Evolutionary conservation across 257 asterid genomes (phyloP), one percentile per base, ranked within the genome.

Genomic region (Parsonsia alboflavescens): DNA sequence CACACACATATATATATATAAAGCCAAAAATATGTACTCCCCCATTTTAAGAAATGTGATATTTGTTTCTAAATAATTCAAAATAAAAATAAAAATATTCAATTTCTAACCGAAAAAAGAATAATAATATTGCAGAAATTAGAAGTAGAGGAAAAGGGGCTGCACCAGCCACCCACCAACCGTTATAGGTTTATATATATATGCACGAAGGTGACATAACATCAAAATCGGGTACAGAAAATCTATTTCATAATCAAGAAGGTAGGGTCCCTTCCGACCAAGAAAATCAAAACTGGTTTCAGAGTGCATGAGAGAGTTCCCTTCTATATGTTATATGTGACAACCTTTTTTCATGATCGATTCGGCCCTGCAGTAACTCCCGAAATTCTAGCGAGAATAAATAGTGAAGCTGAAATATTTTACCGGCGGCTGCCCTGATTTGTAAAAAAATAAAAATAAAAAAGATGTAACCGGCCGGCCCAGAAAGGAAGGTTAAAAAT

Each of bases 161-260:
- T 59, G 84, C 59, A 72, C 61, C 62, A 59, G 21, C 30, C 61
- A 24, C 13, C 65, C 15, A 8, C 45, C n/a, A 75, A 68, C 74
- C 45, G 39, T 44, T 69, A 58, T 7, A 44, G 33, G 56, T 24
- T 33, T 33, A 33, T 33, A 33, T 33, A n/a, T n/a, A n/a, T 33
- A 33, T 33, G 3, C 10, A 42, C 10, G 80, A 75, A 22, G 28
- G 74, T 59, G 79, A 79, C 71, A 3, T 15, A 48, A 63, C 80
- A 12, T 62, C 15, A 54, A 64, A 71, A 73, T 76, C 80, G 85
- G 83, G 39, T 82, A 67, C 26, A 49, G 54, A 72, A 33, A 79
- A 81, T 84, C 80, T 74, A 74, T 61, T 45, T 42, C 70, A 67
- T 56, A 72, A 72, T 78, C 77, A 80, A 83, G 68, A 53, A 21